Base-by-base conservation (phyloP, 2,329 filamentous ascomycete species). In the Colletotrichum chrysophilum region DNA sequence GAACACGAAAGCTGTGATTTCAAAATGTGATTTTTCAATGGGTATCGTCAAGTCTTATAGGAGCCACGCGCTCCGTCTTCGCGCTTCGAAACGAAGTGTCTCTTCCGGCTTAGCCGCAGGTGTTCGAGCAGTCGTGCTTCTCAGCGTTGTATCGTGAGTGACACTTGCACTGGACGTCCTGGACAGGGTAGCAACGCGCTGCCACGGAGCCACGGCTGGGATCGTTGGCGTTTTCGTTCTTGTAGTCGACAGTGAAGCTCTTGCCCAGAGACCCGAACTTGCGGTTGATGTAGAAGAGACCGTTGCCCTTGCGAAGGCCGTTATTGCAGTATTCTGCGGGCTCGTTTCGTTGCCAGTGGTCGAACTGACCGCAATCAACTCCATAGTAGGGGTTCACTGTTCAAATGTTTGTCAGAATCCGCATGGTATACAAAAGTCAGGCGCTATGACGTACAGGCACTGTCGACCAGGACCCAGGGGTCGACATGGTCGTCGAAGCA, bases 401-500 rank as follows among this genome's bases (percentile, higher is more conserved):
- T 12, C 3, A 6, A 21, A 43, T 24, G 0, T 18, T 3, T n/a
- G 24, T 71, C 7, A 71, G n/a, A 16, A 16, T 10, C 10, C 21
- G 9, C 16, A 7, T 26, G 21, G n/a, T 28, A 16, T 58, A 1
- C n/a, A 14, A 24, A 28, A 0, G 1, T 8, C 1, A 21, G 18
- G 4, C 8, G 24, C 0, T 61, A 7, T 16, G 18, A 70, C 69
- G 34, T 14, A 66, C 69, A 30, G 7, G 70, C 70, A 24, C 18
- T 71, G n/a, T 71, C 62, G 14, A 61, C 62, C 10, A 71, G 26
- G 7, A 66, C 24, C 70, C 70, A 71, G 6, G 70, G 70, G 14
- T 71, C 70, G 4, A 67, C 62, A 34, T 67, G 62, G 52, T 71
- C 70, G 10, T 67, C 34, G 16, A 67, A 71, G 70, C 70, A 71